These are phyloP conservation scores for Eucalyptus victrix DNA, from an alignment of 345 rosid species.

Conservation along the genomic window DNA sequence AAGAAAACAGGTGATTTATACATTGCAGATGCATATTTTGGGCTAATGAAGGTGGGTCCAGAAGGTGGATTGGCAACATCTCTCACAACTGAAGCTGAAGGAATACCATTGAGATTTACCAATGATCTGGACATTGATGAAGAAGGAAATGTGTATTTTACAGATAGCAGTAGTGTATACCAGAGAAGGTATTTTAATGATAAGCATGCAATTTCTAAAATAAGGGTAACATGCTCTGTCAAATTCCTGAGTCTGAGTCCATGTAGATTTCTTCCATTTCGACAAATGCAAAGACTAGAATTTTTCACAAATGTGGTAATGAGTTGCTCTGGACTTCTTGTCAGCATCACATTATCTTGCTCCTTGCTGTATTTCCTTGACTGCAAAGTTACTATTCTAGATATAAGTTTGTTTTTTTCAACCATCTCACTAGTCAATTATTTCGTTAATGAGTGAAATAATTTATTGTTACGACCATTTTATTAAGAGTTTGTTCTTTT, in stretches of 20 bases:
- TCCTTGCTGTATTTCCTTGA: not conserved
- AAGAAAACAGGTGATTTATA: conserved; percentile 75
- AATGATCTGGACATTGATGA: conserved; percentile 89
- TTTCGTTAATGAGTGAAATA: not conserved
- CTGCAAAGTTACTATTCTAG: not conserved
- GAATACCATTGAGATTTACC: conserved; percentile 64
- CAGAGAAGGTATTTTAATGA: conserved; percentile 44
- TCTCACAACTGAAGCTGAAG: conserved; percentile 70
- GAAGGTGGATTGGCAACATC: conserved; percentile 80
- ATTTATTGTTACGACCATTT: not conserved
- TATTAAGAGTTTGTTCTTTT: not conserved
- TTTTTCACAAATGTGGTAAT: not conserved
- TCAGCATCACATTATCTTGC: not conserved
- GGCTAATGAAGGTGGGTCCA: conserved; percentile 86
- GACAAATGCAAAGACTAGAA: not conserved
- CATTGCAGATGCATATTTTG: conserved; percentile 90
- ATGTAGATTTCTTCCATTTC: not conserved
- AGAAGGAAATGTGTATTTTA: conserved; percentile 78
- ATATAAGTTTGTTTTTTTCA: not conserved
- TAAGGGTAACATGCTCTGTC: not conserved
- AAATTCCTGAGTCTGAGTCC: not conserved
- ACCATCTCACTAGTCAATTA: not conserved
- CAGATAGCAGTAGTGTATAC: conserved; percentile 76
- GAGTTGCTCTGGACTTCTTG: not conserved
- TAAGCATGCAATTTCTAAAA: not conserved